A percentile compares a stretch with the other conserved stretches of the same genome.
phyloP scores from a whole-genome alignment of 306 rosid species.

The Trifolium subterraneum region DNA sequence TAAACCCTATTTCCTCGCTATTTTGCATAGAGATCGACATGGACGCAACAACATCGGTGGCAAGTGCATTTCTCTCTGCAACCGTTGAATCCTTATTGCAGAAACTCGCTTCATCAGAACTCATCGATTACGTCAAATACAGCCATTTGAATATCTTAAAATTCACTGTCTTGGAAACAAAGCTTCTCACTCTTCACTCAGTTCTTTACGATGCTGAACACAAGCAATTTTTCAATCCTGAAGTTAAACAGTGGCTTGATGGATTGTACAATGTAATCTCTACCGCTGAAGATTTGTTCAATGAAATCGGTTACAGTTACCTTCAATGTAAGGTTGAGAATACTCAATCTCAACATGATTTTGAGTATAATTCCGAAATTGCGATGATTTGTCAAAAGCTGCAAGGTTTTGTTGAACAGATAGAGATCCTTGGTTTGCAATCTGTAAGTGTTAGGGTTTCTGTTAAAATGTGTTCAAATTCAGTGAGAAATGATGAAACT shows the following conservation, averaged over 20 bases:
- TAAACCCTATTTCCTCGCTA: too few species aligned
- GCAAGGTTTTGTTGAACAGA: too few species aligned
- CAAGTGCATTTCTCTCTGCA: neutral
- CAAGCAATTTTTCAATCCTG: neutral
- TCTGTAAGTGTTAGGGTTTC: too few species aligned
- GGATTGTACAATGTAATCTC: neutral
- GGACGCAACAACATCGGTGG: neutral
- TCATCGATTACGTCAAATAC: constrained; percentile 1
- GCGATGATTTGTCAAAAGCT: too few species aligned
- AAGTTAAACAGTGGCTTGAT: constrained; percentile 29
- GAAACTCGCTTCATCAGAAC: neutral
- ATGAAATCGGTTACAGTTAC: too few species aligned
- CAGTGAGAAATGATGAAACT: too few species aligned
- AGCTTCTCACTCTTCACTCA: neutral
- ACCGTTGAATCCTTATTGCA: neutral
- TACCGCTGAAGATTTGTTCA: too few species aligned
- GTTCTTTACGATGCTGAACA: constrained; percentile 18
- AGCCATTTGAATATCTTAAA: neutral
- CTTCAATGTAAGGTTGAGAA: too few species aligned
- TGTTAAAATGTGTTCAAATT: too few species aligned
- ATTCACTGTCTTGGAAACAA: neutral
- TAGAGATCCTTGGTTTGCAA: too few species aligned
- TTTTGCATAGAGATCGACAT: neutral
- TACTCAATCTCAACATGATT: too few species aligned
- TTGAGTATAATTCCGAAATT: too few species aligned